Evolutionary conservation across 148 eudicot species (phyloP).

Genomic region (Salicornia ramosissima): DNA sequence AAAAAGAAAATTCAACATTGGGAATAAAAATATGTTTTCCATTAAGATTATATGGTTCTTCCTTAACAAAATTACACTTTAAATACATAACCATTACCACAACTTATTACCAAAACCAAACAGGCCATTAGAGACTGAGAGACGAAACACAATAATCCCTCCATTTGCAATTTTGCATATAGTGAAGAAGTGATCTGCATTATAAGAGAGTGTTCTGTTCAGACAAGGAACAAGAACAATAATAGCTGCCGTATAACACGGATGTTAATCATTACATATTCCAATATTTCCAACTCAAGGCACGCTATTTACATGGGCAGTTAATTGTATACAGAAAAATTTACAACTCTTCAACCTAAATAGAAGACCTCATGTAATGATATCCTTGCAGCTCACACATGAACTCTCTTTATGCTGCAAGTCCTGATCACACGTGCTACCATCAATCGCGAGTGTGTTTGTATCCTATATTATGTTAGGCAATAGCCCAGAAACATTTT

Average conservation of each 20-base stretch:
- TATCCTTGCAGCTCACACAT: not conserved
- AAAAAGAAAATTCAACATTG: too few relatives aligned
- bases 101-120: too few relatives aligned
- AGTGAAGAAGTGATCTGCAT: not conserved
- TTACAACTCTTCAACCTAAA: not conserved
- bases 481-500: not conserved
- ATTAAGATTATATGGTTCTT: too few relatives aligned
- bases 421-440: not conserved
- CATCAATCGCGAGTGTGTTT: not conserved
- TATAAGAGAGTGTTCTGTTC: not conserved
- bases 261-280: not conserved
- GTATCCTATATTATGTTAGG: not conserved
- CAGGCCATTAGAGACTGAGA: too few relatives aligned
- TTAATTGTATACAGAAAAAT: slow-evolving; percentile 8
- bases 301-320: slow-evolving; percentile 12
- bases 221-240: not conserved
- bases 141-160: too few relatives aligned
- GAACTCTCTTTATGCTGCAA: not conserved
- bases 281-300: not conserved
- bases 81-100: too few relatives aligned
- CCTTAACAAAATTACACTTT: too few relatives aligned
- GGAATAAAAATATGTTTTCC: too few relatives aligned
- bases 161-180: not conserved
- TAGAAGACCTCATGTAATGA: not conserved
- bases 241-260: not conserved